These are phyloP conservation scores for Copromyces sp. DNA, from an alignment of 495 filamentous ascomycete species.

Conservation along the genomic window DNA sequence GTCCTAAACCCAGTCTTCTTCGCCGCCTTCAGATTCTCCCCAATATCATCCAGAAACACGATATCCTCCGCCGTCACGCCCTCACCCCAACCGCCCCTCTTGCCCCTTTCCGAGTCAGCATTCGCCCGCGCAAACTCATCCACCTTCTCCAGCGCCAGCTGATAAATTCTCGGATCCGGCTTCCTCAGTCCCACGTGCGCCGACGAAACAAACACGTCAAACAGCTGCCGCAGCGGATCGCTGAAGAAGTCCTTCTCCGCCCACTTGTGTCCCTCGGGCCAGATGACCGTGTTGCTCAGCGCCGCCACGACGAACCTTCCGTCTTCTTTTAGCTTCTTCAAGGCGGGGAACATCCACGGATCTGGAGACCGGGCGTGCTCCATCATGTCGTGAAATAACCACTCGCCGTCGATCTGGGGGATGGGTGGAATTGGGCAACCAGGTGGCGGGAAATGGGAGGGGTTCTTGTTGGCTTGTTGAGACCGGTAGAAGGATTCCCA, in stretches of 20 bases:
- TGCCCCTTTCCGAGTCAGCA: slow-evolving; percentile 21
- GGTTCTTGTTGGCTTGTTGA: slow-evolving; percentile 26
- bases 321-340: slow-evolving; percentile 54
- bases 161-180: slow-evolving; percentile 73
- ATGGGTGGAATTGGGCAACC: slow-evolving; percentile 42
- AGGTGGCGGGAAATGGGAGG: slow-evolving; percentile 4
- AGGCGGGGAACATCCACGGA: slow-evolving; percentile 76
- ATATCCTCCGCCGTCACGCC: slow-evolving; percentile 56
- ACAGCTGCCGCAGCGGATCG: slow-evolving; percentile 46
- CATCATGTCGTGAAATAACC: slow-evolving; percentile 94
- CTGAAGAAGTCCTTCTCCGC: slow-evolving; percentile 22
- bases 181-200: slow-evolving; percentile 86
- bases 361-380: slow-evolving; percentile 56
- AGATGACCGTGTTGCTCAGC: slow-evolving; percentile 79
- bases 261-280: slow-evolving; percentile 57
- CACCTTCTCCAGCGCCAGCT: slow-evolving; percentile 55
- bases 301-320: slow-evolving; percentile 67
- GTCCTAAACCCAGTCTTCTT: slow-evolving; percentile 68
- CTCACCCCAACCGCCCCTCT: slow-evolving; percentile 36
- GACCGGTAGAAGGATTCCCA: slow-evolving; percentile 49
- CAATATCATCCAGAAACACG: slow-evolving; percentile 92
- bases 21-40: slow-evolving; percentile 78
- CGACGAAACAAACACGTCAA: slow-evolving; percentile 75
- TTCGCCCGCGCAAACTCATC: slow-evolving; percentile 46
- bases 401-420: slow-evolving; percentile 67